A percentile compares a stretch with the other conserved stretches of the same genome.
Evolutionary conservation across 192 early-diverging fungal species (phyloP).

Genomic region (Oehlia diaphana): DNA sequence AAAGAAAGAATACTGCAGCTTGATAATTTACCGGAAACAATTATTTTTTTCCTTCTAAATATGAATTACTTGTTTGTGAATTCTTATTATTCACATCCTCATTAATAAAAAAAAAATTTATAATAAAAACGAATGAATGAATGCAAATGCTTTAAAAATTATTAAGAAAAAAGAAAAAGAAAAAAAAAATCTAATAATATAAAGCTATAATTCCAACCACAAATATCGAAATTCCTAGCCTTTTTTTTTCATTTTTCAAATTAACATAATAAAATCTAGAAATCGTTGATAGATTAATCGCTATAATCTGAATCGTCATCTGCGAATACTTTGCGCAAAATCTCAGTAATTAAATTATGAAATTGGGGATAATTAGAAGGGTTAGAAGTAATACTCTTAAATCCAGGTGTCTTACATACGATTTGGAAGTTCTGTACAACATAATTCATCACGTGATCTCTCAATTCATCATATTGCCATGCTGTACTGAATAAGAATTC

Average conservation of each 20-base stretch:
- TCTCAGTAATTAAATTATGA: slow-evolving; percentile 5
- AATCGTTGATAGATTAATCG: not conserved
- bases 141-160: not conserved
- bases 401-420: slow-evolving; percentile 10
- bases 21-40: not conserved
- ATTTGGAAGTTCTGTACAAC: slow-evolving; percentile 12
- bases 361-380: slow-evolving; percentile 16
- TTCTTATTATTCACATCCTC: not conserved
- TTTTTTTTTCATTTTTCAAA: not conserved
- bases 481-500: slow-evolving; percentile 24
- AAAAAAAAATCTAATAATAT: not conserved
- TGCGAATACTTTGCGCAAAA: slow-evolving; percentile 4
- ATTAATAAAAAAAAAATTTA: not conserved
- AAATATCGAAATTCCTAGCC: not conserved
- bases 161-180: not conserved
- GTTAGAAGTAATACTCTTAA: slow-evolving; percentile 24
- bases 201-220: not conserved
- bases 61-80: not conserved
- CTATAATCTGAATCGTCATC: slow-evolving; percentile 23
- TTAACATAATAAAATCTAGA: not conserved
- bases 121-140: not conserved
- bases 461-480: slow-evolving; percentile 30
- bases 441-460: slow-evolving; percentile 21
- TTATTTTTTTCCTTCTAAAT: not conserved
- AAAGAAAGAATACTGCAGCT: not conserved